Base-by-base conservation (phyloP, 306 rosid genomes). In the Vigna radiata region DNA sequence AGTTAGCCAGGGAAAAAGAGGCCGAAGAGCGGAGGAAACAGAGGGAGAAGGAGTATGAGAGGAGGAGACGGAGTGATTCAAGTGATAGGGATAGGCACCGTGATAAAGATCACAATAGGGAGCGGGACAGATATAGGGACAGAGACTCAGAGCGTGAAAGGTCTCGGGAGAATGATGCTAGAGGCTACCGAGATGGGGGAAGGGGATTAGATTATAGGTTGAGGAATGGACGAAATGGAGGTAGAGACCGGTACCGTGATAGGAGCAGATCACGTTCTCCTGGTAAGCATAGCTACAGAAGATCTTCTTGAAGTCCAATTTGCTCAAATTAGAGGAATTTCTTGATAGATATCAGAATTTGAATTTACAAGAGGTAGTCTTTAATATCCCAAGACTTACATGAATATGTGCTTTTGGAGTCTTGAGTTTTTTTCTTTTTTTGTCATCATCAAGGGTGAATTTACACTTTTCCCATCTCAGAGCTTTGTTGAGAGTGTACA, bases 221-320 rank as follows among this genome's bases (percentile, higher is more conserved):
- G 21, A 91, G 90, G 83, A 92, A 91, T 84, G 97, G 96, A 85
- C 89, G 96, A 86, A 90, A 89, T 72, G 95, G 91, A 54, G 90
- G 89, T 68, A 88, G 90, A 82, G 99, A 90, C 72, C 87, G 89
- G 83, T 70, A 89, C 87, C 91, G 49, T 77, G 91, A 89, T 68
- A 85, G 87, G 79, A 92, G 97, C 90, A 86, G 99, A 86, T 96
- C 99, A 39, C 91, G 90, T 31, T 96, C 99, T 68, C 99, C 99
- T 73, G 79, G 77, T 79, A 90, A 88, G 84, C 93, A 80, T 79
- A 66, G 81, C 81, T 82, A 81, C 90, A 85, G 87, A 82, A 86
- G 98, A 87, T 83, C 90, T 82, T 79, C 97, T 73, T 85, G 95
- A 89, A 88, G 93, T 87, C 88, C 95, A 72, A 77, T 85, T 84